Percentiles rank a stretch among this genome's conserved stretches.
phyloP scores from a whole-genome alignment of 306 rosid genomes.

The Benincasa hispida region DNA sequence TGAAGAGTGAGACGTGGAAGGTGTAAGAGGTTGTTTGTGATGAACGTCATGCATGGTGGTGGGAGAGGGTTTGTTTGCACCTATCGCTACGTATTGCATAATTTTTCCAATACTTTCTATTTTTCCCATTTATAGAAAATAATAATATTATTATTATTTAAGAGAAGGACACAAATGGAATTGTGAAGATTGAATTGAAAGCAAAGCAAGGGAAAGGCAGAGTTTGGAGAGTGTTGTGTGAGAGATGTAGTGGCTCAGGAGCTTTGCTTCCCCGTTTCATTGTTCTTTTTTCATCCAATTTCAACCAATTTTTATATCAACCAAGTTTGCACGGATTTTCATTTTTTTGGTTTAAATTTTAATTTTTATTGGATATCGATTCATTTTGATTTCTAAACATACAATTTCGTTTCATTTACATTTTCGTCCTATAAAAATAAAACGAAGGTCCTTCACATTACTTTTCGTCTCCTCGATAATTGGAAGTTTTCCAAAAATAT shows the following conservation, averaged over 20 bases:
- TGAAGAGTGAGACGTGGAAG: background rate
- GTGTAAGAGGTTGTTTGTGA: background rate
- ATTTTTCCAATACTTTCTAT: background rate
- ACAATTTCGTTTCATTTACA: no score
- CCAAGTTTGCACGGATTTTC: background rate
- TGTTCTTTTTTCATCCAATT: background rate
- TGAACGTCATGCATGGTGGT: conserved; percentile 2
- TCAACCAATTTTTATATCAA: background rate
- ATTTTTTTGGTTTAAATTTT: background rate
- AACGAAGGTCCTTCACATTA: no score
- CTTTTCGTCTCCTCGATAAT: no score
- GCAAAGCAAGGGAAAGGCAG: conserved; percentile 45
- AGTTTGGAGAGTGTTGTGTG: background rate
- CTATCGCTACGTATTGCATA: background rate
- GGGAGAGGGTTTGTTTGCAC: background rate
- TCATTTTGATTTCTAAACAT: no score
- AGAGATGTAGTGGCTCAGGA: background rate
- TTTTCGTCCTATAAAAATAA: no score
- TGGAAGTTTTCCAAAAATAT: no score
- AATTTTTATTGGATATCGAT: no score
- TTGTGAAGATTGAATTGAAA: conserved; percentile 34
- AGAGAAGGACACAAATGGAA: background rate
- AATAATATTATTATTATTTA: no score
- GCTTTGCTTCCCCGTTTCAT: conserved; percentile 1
- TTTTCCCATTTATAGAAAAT: background rate